phyloP scores from a whole-genome alignment of 331 rosid species.

The Arachis monticola region DNA sequence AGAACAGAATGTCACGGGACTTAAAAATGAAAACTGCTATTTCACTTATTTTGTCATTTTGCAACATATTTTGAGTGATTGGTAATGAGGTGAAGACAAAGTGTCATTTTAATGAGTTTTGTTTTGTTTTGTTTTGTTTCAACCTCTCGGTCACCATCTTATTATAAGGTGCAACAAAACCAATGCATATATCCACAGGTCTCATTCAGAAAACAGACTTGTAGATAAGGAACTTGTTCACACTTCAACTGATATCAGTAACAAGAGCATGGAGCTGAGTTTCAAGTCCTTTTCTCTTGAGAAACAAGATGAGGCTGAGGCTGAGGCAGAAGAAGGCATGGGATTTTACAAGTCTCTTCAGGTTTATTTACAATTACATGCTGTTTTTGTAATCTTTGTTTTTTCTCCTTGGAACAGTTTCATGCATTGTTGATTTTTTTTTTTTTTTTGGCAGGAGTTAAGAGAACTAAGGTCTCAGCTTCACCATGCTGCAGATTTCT shows the following conservation, averaged over 20 bases:
- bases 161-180: constrained; percentile 25
- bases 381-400: constrained; percentile 6
- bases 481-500: constrained; percentile 89
- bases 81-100: constrained; percentile 12
- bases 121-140: constrained; percentile 37
- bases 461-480: constrained; percentile 79
- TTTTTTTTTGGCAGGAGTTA: constrained; percentile 57
- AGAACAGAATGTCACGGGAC: constrained; percentile 70
- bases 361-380: constrained; percentile 45
- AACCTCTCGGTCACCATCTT: constrained; percentile 23
- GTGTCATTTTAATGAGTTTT: constrained; percentile 38
- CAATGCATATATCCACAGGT: constrained; percentile 23
- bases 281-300: constrained; percentile 45
- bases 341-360: constrained; percentile 67
- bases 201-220: constrained; percentile 24
- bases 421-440: neutral
- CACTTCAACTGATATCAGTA: constrained; percentile 20
- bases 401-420: neutral
- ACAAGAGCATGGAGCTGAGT: constrained; percentile 51
- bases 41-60: constrained; percentile 52
- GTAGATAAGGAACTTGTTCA: constrained; percentile 31
- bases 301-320: constrained; percentile 44
- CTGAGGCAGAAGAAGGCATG: constrained; percentile 43
- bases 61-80: constrained; percentile 27
- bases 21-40: constrained; percentile 43